Base-by-base conservation (phyloP, 129 eudicot genomes). In the Centrapalus pauciflorus region DNA sequence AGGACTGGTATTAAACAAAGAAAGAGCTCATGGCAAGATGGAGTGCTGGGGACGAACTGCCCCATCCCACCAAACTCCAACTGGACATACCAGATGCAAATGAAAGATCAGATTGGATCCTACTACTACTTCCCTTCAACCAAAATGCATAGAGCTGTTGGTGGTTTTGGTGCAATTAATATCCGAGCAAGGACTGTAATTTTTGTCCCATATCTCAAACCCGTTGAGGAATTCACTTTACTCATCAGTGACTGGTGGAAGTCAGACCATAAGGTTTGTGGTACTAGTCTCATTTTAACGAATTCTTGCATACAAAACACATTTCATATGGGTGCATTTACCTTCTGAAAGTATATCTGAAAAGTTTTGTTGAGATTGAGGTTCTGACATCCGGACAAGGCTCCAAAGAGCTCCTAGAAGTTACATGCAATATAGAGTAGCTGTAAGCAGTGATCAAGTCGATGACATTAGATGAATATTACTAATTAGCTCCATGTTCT, bases 1-100 rank as follows among this genome's bases (percentile, higher is more conserved):
- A 87, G 97, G 97, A 87, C 84, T 6, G 97, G 97, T 3, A 7
- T 90, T 11, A 82, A 87, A 28, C 95, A 90, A 57, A 80, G 97
- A 67, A 90, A 87, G 77, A 12, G 4, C 60, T 82, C 95, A 11
- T 90, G 95, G 95, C 89, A 87, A 86, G 97, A 90, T 76, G 97
- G 97, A 24, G 93, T 84, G 1, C 77, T 87, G 19, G 97, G 97
- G 54, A 90, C 97, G 14, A 90, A 87, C 62, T 90, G 97, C 56
- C 95, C 95, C 0, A 90, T 90, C 54, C 95, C 85, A 7, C 87
- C 95, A 21, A 77, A 82, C 67, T 13, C 85, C 40, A 84, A 87
- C 54, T 90, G 85, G 85, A 82, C 85, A 17, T 90, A 90, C 84
- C 80, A 50, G 14, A 77, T 90, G 87, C 97, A 90, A 74, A 66